Conservation (phyloP, 345 rosid species). For the Hibiscus tridactylites region DNA sequence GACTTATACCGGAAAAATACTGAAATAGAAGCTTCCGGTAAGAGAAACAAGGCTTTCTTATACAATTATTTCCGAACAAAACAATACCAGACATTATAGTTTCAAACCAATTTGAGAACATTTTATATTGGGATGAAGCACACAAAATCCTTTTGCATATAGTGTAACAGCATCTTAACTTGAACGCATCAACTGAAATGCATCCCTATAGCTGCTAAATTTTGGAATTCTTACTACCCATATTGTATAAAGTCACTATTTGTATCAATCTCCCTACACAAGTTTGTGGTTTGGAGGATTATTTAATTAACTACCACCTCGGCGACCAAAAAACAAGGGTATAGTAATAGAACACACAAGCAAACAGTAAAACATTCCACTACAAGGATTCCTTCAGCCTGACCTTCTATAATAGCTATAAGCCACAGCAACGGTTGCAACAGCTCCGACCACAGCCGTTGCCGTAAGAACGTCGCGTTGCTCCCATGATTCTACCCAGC, state of each 20-base stretch:
- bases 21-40: no score
- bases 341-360: slow-evolving; percentile 14
- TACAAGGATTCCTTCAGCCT: slow-evolving; percentile 24
- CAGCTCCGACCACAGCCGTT: slow-evolving; percentile 58
- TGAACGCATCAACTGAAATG: no score
- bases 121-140: no score
- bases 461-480: slow-evolving; percentile 51
- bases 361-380: slow-evolving; percentile 7
- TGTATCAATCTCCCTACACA: slow-evolving; percentile 14
- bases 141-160: slow-evolving; percentile 6
- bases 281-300: slow-evolving; percentile 18
- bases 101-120: no score
- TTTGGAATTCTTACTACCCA: no score
- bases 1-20: no score
- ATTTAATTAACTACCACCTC: slow-evolving; percentile 18
- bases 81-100: no score
- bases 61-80: no score
- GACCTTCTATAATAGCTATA: slow-evolving; percentile 61
- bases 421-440: slow-evolving; percentile 56
- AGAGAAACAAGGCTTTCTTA: no score
- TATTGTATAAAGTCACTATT: no score
- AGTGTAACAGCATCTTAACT: no score
- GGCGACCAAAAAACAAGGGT: slow-evolving; percentile 14
- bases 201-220: no score
- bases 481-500: slow-evolving; percentile 49